Percentiles rank a stretch among this genome's conserved stretches.
phyloP scores from a whole-genome alignment of 352 stramenopile genomes.

The Globisporangium okanoganense region DNA sequence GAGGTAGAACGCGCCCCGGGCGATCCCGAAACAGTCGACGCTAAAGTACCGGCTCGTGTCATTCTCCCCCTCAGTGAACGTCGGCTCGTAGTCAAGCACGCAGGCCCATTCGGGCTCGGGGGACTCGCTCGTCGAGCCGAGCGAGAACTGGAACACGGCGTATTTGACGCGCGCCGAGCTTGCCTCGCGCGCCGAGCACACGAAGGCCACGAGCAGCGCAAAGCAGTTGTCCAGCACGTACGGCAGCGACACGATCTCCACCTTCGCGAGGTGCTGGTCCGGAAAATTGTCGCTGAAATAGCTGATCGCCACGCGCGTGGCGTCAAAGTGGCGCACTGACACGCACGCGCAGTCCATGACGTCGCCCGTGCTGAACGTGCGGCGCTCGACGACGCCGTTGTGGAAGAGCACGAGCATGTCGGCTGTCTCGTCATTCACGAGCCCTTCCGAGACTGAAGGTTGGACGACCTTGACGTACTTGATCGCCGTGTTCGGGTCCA shows the following conservation, averaged over 20 bases:
- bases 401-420: conserved; percentile 71
- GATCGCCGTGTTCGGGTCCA: conserved; percentile 54
- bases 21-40: conserved; percentile 61
- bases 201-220: conserved; percentile 57
- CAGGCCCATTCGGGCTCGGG: conserved; percentile 56
- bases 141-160: conserved; percentile 64
- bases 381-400: conserved; percentile 60
- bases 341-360: conserved; percentile 58
- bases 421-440: conserved; percentile 30
- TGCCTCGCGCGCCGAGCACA: conserved; percentile 47
- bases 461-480: conserved; percentile 51
- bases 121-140: conserved; percentile 18
- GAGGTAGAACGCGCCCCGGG: conserved; percentile 57
- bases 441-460: conserved; percentile 19
- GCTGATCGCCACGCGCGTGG: conserved; percentile 48
- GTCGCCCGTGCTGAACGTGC: conserved; percentile 62
- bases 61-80: conserved; percentile 33
- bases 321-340: conserved; percentile 59
- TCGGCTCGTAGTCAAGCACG: conserved; percentile 64
- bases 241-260: conserved; percentile 61
- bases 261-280: conserved; percentile 50
- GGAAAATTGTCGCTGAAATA: conserved; percentile 76
- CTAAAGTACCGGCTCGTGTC: conserved; percentile 42
- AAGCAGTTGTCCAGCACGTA: conserved; percentile 61
- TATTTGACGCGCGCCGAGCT: conserved; percentile 53